A percentile compares a stretch with the other conserved stretches of the same genome.
phyloP scores from a whole-genome alignment of 176 grass and related monocot species.

The Thinopyrum elongatum region DNA sequence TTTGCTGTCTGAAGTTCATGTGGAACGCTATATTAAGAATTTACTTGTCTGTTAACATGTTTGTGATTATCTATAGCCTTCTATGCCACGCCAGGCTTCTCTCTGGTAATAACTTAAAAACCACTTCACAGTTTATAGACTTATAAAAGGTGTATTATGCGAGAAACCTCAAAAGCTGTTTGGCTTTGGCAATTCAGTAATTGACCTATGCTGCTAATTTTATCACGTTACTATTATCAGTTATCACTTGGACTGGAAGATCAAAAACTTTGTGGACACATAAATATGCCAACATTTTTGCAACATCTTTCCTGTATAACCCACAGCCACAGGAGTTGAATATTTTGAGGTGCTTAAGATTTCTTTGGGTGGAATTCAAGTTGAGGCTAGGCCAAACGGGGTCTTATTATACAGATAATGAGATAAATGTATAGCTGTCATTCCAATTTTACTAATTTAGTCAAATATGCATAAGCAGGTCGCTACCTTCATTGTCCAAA shows the following conservation, averaged over 20 bases:
- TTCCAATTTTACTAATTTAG: not conserved
- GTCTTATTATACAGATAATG: not conserved
- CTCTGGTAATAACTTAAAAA: not conserved
- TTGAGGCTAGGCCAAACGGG: not conserved
- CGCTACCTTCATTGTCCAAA: constrained; percentile 99
- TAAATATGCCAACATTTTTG: not conserved
- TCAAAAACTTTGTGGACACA: not conserved
- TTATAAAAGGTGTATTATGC: constrained; percentile 6
- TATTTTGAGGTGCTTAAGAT: not conserved
- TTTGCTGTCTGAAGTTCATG: not conserved
- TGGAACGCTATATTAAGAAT: not conserved
- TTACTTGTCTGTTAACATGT: not conserved
- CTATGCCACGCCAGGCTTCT: not conserved
- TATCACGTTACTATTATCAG: not conserved
- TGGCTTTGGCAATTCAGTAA: not conserved
- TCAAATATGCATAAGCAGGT: constrained; percentile 48
- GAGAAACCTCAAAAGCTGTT: not conserved
- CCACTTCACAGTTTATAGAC: not conserved
- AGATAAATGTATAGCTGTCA: not conserved
- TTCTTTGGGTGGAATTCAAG: not conserved
- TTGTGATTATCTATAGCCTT: constrained; percentile 14
- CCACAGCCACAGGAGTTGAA: not conserved
- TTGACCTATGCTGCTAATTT: not conserved
- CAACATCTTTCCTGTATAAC: not conserved
- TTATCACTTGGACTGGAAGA: not conserved